Base-by-base conservation (phyloP, 1,139 yeast species). In the Sugiyamaella sp. region DNA sequence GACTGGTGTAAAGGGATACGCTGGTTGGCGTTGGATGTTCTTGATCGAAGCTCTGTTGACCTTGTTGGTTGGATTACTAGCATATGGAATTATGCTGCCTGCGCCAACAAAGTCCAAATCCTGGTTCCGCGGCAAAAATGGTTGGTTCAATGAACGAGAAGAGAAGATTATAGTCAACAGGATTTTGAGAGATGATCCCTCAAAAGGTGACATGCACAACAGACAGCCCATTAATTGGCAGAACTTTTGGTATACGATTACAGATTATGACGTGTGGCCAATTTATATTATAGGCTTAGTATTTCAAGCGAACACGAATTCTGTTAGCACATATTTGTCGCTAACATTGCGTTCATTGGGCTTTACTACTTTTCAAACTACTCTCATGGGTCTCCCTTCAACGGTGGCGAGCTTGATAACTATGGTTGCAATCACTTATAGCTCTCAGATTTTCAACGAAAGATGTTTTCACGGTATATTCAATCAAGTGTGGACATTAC, bases 11-110 rank as follows among this genome's bases (percentile, higher is more conserved):
- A 69, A 70, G 16, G 66, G 70, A 1, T 60, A 66, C 37, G 71
- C 67, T 32, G 87, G 88, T 20, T 84, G 88, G 88, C 73, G 79
- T 59, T 84, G 85, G 85, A 69, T 85, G 25, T 85, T 85, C 63
- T 64, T 85, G 25, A 70, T 85, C 48, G 90, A 85, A 64, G 90
- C 89, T 1, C 51, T 77, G 1, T 64, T 82, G 51, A 83, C 89
- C 1, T 67, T 85, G 3, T 19, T 66, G 1, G 75, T 85, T 63
- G 90, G 89, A 0, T 48, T 84, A 33, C 64, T 71, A 27, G 54
- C 60, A 2, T 57, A 48, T 46, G 52, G 41, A 16, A 72, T 83
- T 55, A 82, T 85, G 86, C 85, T 83, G 29, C 80, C 86, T 1
- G 77, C 83, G 1, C 80, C 80, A 0, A 82, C 86, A 1, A 79